Base-by-base conservation (phyloP, 306 rosid genomes). In the Cicer cuneatum region DNA sequence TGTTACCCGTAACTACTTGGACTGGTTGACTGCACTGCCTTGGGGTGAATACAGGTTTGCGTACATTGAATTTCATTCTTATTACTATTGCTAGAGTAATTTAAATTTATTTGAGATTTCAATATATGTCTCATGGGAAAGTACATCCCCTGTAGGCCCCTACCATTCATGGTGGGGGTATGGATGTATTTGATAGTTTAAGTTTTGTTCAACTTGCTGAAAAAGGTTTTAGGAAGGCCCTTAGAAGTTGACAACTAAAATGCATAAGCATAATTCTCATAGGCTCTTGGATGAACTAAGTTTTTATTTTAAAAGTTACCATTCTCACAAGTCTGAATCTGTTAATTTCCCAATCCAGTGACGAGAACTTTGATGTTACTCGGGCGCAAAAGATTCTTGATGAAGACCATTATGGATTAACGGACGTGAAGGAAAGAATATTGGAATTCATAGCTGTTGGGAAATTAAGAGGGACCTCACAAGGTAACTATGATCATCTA, bases 401-500 rank as follows among this genome's bases (percentile, higher is more conserved):
- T 75, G 99, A 95, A 84, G 99, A 95, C 80, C 99, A 95, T 87
- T 95, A 95, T 24, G 99, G 99, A 78, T 87, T 95, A 80, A 77
- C 86, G 58, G 99, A 95, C 83, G 99, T 95, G 75, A 95, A 95
- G 84, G 99, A 95, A 80, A 87, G 99, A 81, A 95, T 95, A 76
- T 76, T 95, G 83, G 99, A 95, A 84, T 95, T 95, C 76, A 95
- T 95, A 75, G 99, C 99, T 14, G 99, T 95, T 47, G 99, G 98
- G 61, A 95, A 95, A 78, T 92, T 95, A 29, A 92, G 99, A 81
- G 99, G 99, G 76, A 82, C 75, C 53, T 92, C 99, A 61, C 99
- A 95, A 89, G 99, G 99, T 95, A 72, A 56, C 43, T 57, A 86
- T 46, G 38, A 64, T 73, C 65, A 64, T 79, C 49, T 67, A 59